Evolutionary conservation across 345 rosid genomes (phyloP).

Genomic region (Hibiscus trionum): DNA sequence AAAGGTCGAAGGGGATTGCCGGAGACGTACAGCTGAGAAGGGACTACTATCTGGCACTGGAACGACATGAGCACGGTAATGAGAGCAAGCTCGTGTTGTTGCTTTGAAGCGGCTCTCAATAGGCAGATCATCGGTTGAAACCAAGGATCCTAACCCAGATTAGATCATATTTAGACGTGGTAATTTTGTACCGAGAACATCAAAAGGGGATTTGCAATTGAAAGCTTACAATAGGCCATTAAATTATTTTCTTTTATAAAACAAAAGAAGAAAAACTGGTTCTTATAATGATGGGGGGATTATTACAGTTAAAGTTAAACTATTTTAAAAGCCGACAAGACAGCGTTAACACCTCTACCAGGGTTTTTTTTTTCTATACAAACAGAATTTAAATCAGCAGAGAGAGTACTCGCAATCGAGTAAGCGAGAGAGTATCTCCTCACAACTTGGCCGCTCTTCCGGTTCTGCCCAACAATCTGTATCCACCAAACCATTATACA

Average conservation of each 20-base stretch:
- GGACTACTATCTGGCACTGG: too few species aligned
- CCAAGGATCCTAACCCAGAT: background rate
- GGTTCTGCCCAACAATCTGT: conserved; percentile 95
- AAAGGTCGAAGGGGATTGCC: too few species aligned
- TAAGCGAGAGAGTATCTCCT: conserved; percentile 74
- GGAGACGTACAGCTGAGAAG: too few species aligned
- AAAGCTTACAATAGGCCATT: background rate
- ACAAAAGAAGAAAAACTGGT: background rate
- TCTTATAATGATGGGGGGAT: conserved; percentile 9
- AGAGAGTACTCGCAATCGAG: conserved; percentile 73
- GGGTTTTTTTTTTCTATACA: conserved; percentile 13
- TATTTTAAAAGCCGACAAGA: conserved; percentile 28
- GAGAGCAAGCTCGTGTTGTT: too few species aligned
- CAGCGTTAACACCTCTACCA: conserved; percentile 39
- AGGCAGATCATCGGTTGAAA: background rate
- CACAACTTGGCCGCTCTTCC: conserved; percentile 74
- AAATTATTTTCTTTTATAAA: background rate
- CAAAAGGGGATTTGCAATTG: background rate
- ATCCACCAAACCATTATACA: background rate
- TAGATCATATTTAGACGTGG: background rate
- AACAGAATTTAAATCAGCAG: conserved; percentile 34
- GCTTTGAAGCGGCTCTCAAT: too few species aligned
- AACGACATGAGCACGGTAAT: too few species aligned
- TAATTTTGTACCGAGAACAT: background rate
- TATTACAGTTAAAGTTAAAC: conserved; percentile 15